Conservation (phyloP, 306 rosid species). For the Fragaria ananassa region DNA sequence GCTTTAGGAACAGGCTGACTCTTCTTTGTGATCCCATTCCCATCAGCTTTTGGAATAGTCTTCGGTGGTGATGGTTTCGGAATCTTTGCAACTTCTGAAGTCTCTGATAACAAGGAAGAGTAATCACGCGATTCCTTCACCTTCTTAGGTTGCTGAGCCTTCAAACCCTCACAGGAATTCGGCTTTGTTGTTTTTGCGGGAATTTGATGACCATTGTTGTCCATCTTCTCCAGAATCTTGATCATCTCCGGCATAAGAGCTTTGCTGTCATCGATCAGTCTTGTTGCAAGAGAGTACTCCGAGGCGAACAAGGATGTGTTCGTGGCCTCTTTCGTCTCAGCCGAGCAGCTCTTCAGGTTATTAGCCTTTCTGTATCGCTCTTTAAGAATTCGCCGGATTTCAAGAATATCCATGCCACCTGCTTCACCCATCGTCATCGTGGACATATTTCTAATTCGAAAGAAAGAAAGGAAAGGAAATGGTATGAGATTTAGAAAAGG, state of each 20-base stretch:
- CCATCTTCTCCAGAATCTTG: background rate
- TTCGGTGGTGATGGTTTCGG: background rate
- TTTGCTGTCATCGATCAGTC: background rate
- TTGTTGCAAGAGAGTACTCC: background rate
- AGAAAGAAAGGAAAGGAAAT: background rate
- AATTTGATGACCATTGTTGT: background rate
- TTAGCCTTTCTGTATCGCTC: background rate
- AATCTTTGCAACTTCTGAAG: background rate
- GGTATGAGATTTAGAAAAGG: background rate
- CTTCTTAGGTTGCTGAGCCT: background rate
- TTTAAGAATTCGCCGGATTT: background rate
- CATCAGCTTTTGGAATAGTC: background rate
- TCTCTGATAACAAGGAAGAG: background rate
- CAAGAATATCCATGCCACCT: background rate
- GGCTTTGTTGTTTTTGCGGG: background rate
- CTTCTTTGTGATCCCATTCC: background rate
- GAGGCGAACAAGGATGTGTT: background rate
- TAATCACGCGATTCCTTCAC: conserved; percentile 1
- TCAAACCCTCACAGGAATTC: background rate
- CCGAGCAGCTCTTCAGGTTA: background rate
- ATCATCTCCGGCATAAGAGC: background rate
- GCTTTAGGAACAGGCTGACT: background rate
- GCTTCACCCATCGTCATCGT: background rate
- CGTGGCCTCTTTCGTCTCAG: background rate
- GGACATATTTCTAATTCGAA: background rate